Percentiles rank a stretch among this genome's conserved stretches.
These are phyloP conservation scores for Myriangium duriaei DNA, from an alignment of 2,329 filamentous ascomycete genomes.

Conservation along the genomic window DNA sequence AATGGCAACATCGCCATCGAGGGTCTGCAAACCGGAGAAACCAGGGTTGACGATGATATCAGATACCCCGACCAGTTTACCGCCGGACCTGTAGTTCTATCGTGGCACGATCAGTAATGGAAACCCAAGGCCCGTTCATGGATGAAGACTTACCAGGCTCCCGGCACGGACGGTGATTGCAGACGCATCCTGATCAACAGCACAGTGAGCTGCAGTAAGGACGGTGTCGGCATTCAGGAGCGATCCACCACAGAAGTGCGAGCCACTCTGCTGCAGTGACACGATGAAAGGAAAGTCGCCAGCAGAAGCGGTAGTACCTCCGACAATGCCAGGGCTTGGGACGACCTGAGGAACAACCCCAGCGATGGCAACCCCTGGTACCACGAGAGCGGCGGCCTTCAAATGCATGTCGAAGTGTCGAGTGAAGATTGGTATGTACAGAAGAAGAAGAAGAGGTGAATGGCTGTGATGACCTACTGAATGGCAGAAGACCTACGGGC, in stretches of 20 bases:
- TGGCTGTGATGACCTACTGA: too few species aligned
- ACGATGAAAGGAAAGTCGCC: constrained; percentile 4
- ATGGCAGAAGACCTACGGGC: too few species aligned
- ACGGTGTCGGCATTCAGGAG: constrained; percentile 6
- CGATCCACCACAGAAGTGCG: constrained; percentile 5
- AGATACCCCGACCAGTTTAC: background rate
- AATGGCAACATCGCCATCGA: constrained; percentile 4
- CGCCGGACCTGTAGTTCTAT: constrained; percentile 2
- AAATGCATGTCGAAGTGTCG: background rate
- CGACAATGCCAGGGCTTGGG: background rate
- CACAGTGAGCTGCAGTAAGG: constrained; percentile 2
- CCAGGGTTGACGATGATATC: constrained; percentile 4
- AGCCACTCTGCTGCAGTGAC: constrained; percentile 2
- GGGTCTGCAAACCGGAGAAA: constrained; percentile 1
- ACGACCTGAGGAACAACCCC: background rate
- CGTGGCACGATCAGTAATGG: background rate
- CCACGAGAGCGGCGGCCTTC: background rate
- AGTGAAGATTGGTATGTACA: too few species aligned
- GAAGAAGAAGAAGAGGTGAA: too few species aligned
- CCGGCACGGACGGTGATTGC: constrained; percentile 2
- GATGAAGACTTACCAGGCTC: background rate
- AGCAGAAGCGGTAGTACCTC: constrained; percentile 1
- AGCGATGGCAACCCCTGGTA: constrained; percentile 1
- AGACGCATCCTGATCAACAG: background rate
- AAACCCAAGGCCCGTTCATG: background rate